These are phyloP conservation scores for Diversispora eburnea DNA, from an alignment of 192 early-diverging fungal genomes.

Conservation along the genomic window DNA sequence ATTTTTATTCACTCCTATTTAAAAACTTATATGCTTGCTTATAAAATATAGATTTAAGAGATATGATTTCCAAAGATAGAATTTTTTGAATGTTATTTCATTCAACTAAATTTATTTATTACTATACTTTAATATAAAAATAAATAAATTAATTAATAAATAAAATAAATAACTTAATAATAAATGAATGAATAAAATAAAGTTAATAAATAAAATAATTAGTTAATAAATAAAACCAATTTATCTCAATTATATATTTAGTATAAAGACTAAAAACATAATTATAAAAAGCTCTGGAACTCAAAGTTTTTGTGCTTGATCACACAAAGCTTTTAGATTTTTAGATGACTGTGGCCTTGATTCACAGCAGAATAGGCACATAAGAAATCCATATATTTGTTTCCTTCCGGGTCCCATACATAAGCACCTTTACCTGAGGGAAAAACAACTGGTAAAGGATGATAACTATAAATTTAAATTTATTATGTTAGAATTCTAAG, in stretches of 20 bases:
- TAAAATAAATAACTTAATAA: too few species aligned
- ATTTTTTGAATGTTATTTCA: too few species aligned
- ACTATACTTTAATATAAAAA: too few species aligned
- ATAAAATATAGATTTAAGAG: too few species aligned
- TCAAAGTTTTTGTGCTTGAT: constrained; percentile 85
- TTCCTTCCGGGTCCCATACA: constrained; percentile 93
- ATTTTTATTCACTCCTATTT: too few species aligned
- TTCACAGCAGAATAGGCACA: constrained; percentile 84
- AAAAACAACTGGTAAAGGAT: constrained; percentile 94
- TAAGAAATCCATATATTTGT: constrained; percentile 85
- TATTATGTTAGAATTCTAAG: too few species aligned
- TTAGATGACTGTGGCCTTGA: constrained; percentile 94
- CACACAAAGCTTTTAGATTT: constrained; percentile 85
- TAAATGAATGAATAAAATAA: background rate
- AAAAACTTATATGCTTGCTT: too few species aligned
- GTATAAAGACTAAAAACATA: constrained; percentile 87
- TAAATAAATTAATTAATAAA: too few species aligned
- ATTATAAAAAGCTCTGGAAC: constrained; percentile 97
- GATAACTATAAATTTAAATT: constrained; percentile 61
- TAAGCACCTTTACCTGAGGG: constrained; percentile 79
- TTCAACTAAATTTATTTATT: too few species aligned
- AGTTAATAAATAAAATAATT: background rate
- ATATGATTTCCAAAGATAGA: too few species aligned
- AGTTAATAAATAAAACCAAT: constrained; percentile 3
- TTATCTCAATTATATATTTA: constrained; percentile 79